These are phyloP conservation scores for Urtica urens DNA, from an alignment of 306 rosid genomes.

Conservation along the genomic window DNA sequence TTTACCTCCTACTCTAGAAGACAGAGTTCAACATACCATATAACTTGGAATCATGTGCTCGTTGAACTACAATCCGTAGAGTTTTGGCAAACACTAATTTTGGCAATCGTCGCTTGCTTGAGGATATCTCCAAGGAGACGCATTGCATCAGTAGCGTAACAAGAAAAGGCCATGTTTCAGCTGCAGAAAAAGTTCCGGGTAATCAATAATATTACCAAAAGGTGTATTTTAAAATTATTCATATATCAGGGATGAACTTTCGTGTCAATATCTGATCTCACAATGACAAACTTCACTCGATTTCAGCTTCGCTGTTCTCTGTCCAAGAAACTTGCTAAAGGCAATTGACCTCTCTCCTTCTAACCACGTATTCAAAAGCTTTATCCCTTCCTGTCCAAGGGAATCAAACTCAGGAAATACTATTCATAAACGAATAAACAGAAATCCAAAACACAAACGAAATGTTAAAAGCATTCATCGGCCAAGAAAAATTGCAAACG, in stretches of 20 bases:
- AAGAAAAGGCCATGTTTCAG: conserved; percentile 94
- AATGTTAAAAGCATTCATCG: not conserved
- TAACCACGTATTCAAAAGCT: conserved; percentile 75
- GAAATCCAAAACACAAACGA: not conserved
- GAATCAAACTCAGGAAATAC: not conserved
- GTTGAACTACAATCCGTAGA: conserved; percentile 60
- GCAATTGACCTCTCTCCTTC: conserved; percentile 61
- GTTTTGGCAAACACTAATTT: conserved; percentile 70
- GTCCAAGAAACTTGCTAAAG: conserved; percentile 64
- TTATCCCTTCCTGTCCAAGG: conserved; percentile 64
- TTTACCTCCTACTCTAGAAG: not conserved
- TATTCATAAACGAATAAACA: not conserved
- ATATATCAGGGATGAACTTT: too few species aligned
- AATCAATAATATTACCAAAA: not conserved
- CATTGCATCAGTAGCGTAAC: conserved; percentile 49
- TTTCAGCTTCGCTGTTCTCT: conserved; percentile 53
- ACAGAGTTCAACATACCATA: conserved; percentile 36
- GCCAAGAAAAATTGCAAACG: not conserved
- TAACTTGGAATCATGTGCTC: conserved; percentile 58
- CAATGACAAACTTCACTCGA: conserved; percentile 60
- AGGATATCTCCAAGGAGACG: conserved; percentile 60
- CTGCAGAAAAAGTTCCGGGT: conserved; percentile 32
- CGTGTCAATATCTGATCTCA: conserved; percentile 29
- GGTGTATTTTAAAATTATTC: not conserved
- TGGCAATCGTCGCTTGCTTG: conserved; percentile 57